Evolutionary conservation across 1,284 basidiomycete species (phyloP).

Genomic region (Cryptococcus deneoformans): DNA sequence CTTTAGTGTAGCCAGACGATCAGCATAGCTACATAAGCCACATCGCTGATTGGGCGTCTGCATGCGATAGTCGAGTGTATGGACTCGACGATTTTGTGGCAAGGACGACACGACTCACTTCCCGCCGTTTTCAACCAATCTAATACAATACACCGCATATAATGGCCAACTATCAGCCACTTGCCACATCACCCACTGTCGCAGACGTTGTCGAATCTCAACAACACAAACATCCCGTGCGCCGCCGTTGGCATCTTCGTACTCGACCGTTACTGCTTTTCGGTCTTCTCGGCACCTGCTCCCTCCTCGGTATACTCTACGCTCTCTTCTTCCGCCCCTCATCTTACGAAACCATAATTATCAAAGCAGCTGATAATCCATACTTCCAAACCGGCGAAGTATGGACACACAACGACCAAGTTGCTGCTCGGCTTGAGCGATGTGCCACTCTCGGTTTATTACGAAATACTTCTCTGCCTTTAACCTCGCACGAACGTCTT

Average conservation of each 20-base stretch:
- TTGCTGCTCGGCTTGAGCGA: conserved; percentile 18
- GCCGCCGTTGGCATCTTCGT: neutral
- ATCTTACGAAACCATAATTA: neutral
- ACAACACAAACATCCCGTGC: neutral
- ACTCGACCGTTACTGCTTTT: neutral
- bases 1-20: too few species aligned
- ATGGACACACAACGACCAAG: conserved; percentile 30
- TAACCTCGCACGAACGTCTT: conserved; percentile 1
- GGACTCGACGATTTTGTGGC: too few species aligned
- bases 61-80: too few species aligned
- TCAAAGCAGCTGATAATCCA: neutral
- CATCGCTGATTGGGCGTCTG: too few species aligned
- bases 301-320: neutral
- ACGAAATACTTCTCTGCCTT: conserved; percentile 24
- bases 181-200: neutral
- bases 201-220: neutral
- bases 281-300: neutral
- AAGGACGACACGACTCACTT: too few species aligned
- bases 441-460: conserved; percentile 27
- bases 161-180: neutral
- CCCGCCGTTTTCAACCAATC: too few species aligned
- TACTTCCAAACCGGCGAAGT: conserved; percentile 27
- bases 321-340: neutral
- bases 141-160: too few species aligned
- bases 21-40: too few species aligned